Percentiles rank a stretch among this genome's conserved stretches.
Conservation (phyloP, 2,329 filamentous ascomycete genomes). For the Ophiostoma australiae region DNA sequence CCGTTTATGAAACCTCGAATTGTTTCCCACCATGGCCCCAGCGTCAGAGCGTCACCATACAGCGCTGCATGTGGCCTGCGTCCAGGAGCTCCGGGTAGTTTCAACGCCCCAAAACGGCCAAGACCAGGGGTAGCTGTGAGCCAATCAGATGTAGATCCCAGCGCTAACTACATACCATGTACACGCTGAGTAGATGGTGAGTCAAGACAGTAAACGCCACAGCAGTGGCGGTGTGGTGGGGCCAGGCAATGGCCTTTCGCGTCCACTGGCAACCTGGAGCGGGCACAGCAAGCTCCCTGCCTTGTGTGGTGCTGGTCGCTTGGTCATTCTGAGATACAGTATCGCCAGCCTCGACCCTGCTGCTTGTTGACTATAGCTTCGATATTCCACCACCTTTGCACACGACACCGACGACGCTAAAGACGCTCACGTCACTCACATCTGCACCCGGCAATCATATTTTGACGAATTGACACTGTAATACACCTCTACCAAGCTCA, state of each 20-base stretch:
- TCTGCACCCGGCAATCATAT: not conserved
- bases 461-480: no score
- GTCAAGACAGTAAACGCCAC: conserved; percentile 2
- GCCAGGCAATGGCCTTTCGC: conserved; percentile 17
- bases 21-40: conserved; percentile 9
- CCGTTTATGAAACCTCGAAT: conserved; percentile 21
- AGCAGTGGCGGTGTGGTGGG: conserved; percentile 17
- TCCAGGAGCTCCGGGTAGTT: conserved; percentile 14
- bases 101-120: conserved; percentile 17
- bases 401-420: not conserved
- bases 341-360: conserved; percentile 5
- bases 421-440: not conserved
- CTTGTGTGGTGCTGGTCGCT: not conserved
- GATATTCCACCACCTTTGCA: not conserved
- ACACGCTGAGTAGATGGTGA: not conserved
- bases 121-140: conserved; percentile 19
- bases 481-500: not conserved
- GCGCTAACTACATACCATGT: not conserved
- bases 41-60: conserved; percentile 7
- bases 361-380: conserved; percentile 11
- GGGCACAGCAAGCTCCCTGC: conserved; percentile 10
- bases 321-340: not conserved
- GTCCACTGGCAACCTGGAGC: conserved; percentile 25
- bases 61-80: not conserved
- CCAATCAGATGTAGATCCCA: conserved; percentile 14